phyloP scores from a whole-genome alignment of 345 rosid genomes.

The thale cress (Arabidopsis thaliana) region TAIR10.1 NC_003070.9:544001-544500 shows the following conservation, averaged over 20 bases:
- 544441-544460: not conserved
- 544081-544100: not conserved
- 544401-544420: not conserved
- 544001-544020: not conserved
- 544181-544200: not conserved
- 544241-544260: not conserved
- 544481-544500: not conserved
- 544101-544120: not conserved
- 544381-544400: no score
- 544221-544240: no score
- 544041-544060: not conserved
- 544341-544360: no score
- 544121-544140: not conserved
- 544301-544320: not conserved
- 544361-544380: no score
- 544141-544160: not conserved
- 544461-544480: not conserved
- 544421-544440: not conserved
- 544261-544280: no score
- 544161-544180: not conserved
- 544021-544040: not conserved
- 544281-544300: no score
- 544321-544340: not conserved
- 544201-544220: not conserved
- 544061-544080: not conserved